These are phyloP conservation scores for Penicillium hordei DNA, from an alignment of 2,329 filamentous ascomycete genomes.

Conservation along the genomic window DNA sequence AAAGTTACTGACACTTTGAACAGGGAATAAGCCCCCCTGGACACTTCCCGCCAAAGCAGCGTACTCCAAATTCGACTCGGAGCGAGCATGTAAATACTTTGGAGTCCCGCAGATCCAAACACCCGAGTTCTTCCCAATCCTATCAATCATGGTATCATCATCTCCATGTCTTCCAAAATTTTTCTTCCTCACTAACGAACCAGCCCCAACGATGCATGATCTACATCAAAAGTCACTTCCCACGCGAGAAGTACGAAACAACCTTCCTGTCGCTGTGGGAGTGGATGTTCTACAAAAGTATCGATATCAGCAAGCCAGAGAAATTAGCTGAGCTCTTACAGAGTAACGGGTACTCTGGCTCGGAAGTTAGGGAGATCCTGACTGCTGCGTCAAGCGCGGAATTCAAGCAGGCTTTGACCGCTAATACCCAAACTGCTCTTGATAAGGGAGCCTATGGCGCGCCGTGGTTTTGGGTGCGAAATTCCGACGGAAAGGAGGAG, in stretches of 20 bases:
- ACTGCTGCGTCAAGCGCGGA: slow-evolving; percentile 51
- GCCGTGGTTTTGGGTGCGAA: slow-evolving; percentile 70
- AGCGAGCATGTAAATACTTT: slow-evolving; percentile 55
- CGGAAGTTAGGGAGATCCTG: slow-evolving; percentile 59
- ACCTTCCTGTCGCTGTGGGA: slow-evolving; percentile 58
- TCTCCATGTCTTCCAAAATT: slow-evolving; percentile 26
- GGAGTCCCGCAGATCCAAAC: slow-evolving; percentile 37
- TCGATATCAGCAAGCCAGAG: slow-evolving; percentile 60
- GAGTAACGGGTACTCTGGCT: slow-evolving; percentile 21
- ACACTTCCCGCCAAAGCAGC: slow-evolving; percentile 64
- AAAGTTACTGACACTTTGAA: neutral
- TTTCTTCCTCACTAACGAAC: neutral
- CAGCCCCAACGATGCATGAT: slow-evolving; percentile 66
- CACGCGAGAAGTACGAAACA: slow-evolving; percentile 52
- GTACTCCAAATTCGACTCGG: slow-evolving; percentile 55
- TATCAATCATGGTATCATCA: slow-evolving; percentile 50
- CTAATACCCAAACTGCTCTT: slow-evolving; percentile 61
- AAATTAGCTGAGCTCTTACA: slow-evolving; percentile 49
- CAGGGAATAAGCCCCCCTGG: slow-evolving; percentile 74
- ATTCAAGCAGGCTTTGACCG: slow-evolving; percentile 56
- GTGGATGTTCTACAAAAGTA: slow-evolving; percentile 62
- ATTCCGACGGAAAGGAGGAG: slow-evolving; percentile 55
- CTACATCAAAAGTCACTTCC: slow-evolving; percentile 62
- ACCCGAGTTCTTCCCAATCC: slow-evolving; percentile 54
- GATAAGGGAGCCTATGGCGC: slow-evolving; percentile 70